Base-by-base conservation (phyloP, 2,329 filamentous ascomycete species). In the Metarhizium album region DNA sequence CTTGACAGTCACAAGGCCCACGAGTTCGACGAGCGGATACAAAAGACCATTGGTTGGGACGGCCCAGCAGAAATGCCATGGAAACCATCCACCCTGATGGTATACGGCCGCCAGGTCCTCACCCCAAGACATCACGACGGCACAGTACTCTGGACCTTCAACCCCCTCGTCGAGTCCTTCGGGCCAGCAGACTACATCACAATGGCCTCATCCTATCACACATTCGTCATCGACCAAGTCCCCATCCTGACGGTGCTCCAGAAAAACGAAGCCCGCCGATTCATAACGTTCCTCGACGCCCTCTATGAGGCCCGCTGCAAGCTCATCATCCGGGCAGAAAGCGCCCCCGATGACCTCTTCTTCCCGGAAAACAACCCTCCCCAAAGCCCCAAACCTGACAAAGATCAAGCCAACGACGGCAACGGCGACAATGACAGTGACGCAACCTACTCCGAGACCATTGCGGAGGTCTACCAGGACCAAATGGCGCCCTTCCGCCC, bases 161-260 rank as follows among this genome's bases (percentile, higher is more conserved):
- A 72, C 14, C 76, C 84, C 35, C 75, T 91, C 1, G 88, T 86
- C 52, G 75, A 75, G 5, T 72, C 74, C 2, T 81, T 90, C 43
- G 87, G 87, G 0, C 86, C 87, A 1, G 87, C 87, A 27, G 87
- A 93, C 68, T 93, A 90, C 67, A 86, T 90, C 50, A 86, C 84
- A 1, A 78, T 93, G 63, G 86, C 87, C 1, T 90, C 86, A 1
- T 85, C 79, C 16, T 91, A 84, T 64, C 86, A 90, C 65, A 90
- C 87, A 0, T 76, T 91, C 54, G 80, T 91, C 61, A 71, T 91
- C 45, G 83, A 85, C 57, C 69, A 81, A 20, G 74, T 91, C 1
- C 87, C 87, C 0, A 63, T 85, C 16, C 70, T 93, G 13, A 82
- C 79, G 0, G 64, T 83, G 2, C 67, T 80, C 1, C 82, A 83